phyloP scores from a whole-genome alignment of 1,139 yeast genomes.

The Pneumocystis carinii region DNA sequence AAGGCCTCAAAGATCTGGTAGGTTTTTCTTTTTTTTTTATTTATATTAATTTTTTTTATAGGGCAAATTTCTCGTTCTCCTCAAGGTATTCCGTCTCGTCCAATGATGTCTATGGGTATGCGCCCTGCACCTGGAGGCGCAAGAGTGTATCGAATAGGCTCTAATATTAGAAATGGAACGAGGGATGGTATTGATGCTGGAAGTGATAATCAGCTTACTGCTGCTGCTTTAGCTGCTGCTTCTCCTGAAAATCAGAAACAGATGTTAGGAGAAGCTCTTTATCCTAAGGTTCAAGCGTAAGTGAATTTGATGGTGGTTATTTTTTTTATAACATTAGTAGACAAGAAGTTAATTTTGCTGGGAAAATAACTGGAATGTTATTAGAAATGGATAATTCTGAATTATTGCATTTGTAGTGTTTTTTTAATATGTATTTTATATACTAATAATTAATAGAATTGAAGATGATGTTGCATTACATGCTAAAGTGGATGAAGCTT shows the following conservation, averaged over 20 bases:
- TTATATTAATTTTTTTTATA: background rate
- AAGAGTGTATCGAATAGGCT: slow-evolving; percentile 6
- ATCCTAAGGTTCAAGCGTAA: slow-evolving; percentile 83
- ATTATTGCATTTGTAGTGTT: slow-evolving; percentile 49
- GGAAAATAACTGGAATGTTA: slow-evolving; percentile 98
- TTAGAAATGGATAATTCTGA: slow-evolving; percentile 89
- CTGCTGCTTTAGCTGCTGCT: slow-evolving; percentile 25
- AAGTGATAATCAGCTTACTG: slow-evolving; percentile 17
- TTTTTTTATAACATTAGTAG: background rate
- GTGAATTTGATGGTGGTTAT: background rate
- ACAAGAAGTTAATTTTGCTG: slow-evolving; percentile 81
- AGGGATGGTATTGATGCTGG: slow-evolving; percentile 4
- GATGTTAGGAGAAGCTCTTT: slow-evolving; percentile 92
- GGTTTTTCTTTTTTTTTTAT: background rate
- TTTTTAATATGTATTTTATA: slow-evolving; percentile 25
- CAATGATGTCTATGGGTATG: slow-evolving; percentile 9
- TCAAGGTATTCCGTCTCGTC: slow-evolving; percentile 33
- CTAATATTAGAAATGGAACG: slow-evolving; percentile 7
- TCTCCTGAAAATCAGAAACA: slow-evolving; percentile 83
- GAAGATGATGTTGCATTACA: slow-evolving; percentile 75
- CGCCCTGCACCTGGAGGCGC: slow-evolving; percentile 5
- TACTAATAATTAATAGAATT: slow-evolving; percentile 23
- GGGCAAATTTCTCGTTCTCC: slow-evolving; percentile 39
- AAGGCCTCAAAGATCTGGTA: slow-evolving; percentile 5
- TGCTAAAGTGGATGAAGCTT: slow-evolving; percentile 88